Conservation (phyloP, 2,329 filamentous ascomycete species). For the Colletotrichum melonis region DNA sequence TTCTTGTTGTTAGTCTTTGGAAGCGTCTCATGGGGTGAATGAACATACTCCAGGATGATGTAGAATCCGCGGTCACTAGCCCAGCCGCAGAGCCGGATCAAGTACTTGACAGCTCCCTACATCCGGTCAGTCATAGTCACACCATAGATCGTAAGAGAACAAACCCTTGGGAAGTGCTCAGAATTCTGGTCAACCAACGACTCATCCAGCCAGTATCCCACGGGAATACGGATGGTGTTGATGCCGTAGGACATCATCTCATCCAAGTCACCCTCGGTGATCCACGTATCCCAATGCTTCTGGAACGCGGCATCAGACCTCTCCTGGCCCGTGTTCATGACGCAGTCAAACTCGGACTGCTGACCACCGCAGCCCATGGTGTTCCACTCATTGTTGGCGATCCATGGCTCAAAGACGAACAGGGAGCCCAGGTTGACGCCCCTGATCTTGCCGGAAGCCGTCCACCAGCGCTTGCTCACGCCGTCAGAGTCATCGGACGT, state of each 20-base stretch:
- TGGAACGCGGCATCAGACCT: constrained; percentile 58
- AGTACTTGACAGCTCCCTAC: constrained; percentile 56
- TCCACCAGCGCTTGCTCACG: constrained; percentile 30
- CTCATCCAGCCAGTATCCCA: constrained; percentile 68
- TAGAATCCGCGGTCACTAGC: constrained; percentile 62
- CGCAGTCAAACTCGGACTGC: constrained; percentile 66
- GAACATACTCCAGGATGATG: constrained; percentile 58
- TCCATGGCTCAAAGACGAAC: constrained; percentile 67
- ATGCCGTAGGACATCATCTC: constrained; percentile 61
- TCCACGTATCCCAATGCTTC: constrained; percentile 62
- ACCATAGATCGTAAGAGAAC: background rate
- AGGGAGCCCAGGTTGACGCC: constrained; percentile 66
- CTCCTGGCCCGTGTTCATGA: constrained; percentile 58
- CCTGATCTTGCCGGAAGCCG: constrained; percentile 55
- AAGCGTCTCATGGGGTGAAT: rapidly evolving
- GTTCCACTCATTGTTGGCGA: constrained; percentile 57
- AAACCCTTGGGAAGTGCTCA: constrained; percentile 59
- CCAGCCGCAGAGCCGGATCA: constrained; percentile 59
- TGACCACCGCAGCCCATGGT: constrained; percentile 57
- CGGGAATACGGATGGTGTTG: constrained; percentile 64
- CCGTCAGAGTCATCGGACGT: constrained; percentile 3
- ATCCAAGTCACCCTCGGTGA: constrained; percentile 59
- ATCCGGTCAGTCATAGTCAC: background rate
- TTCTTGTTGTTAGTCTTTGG: background rate
- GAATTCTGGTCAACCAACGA: constrained; percentile 56